Percentiles rank a stretch among this genome's conserved stretches.
Conservation (phyloP, 116 monocot species). For the Papilionanthe hybrid region DNA sequence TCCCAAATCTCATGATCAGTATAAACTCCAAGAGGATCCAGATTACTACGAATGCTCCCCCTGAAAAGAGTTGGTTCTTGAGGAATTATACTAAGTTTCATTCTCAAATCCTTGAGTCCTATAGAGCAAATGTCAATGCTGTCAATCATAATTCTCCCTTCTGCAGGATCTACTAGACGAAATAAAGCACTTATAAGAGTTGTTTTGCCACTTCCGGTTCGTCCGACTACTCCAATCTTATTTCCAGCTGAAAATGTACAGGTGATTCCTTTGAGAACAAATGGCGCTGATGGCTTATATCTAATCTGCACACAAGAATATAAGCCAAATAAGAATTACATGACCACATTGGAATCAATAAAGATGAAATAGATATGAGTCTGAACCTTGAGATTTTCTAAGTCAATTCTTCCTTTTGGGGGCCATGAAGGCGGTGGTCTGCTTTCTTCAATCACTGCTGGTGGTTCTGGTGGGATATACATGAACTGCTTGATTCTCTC, state of each 20-base stretch:
- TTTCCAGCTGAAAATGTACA: conserved; percentile 58
- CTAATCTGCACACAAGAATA: conserved; percentile 45
- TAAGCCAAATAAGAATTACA: background rate
- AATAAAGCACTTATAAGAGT: conserved; percentile 78
- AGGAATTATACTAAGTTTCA: conserved; percentile 86
- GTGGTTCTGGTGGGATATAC: conserved; percentile 61
- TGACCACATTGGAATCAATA: background rate
- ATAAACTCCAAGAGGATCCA: conserved; percentile 65
- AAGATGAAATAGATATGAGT: too few species aligned
- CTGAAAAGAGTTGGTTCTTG: conserved; percentile 89
- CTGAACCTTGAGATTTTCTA: conserved; percentile 53
- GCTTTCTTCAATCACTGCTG: conserved; percentile 34
- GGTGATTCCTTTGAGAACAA: conserved; percentile 75
- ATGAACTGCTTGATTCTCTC: conserved; percentile 77
- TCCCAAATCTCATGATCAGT: conserved; percentile 74
- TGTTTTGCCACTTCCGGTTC: conserved; percentile 84
- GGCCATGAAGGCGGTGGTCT: conserved; percentile 73
- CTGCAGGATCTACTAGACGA: conserved; percentile 57
- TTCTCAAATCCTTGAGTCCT: conserved; percentile 73
- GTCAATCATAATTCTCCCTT: conserved; percentile 73
- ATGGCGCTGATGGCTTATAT: conserved; percentile 51
- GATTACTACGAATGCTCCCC: conserved; percentile 63
- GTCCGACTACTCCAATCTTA: conserved; percentile 78
- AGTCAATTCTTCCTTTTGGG: conserved; percentile 51
- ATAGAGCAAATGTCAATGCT: conserved; percentile 66